phyloP scores from a whole-genome alignment of 2,329 filamentous ascomycete species.

The Exophiala alcalophila region DNA sequence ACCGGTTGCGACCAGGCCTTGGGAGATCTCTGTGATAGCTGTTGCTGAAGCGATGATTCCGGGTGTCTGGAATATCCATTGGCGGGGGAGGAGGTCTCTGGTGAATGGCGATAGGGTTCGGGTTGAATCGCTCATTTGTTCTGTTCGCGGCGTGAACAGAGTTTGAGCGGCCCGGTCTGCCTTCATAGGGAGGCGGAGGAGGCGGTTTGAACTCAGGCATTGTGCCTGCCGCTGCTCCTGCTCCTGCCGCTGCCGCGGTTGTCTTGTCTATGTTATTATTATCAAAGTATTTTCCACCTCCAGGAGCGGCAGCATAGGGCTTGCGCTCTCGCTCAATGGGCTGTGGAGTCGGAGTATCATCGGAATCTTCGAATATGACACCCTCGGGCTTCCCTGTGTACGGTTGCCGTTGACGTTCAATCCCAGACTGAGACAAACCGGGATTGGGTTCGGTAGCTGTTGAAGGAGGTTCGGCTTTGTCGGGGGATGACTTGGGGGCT shows the following conservation, averaged over 20 bases:
- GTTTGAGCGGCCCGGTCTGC: slow-evolving; percentile 16
- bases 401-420: slow-evolving; percentile 33
- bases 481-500: slow-evolving; percentile 27
- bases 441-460: slow-evolving; percentile 11
- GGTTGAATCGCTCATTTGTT: slow-evolving; percentile 8
- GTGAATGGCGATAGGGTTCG: slow-evolving; percentile 25
- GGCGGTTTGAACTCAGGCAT: slow-evolving; percentile 14
- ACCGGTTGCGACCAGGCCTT: slow-evolving; percentile 19
- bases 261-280: slow-evolving; percentile 34
- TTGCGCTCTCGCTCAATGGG: slow-evolving; percentile 65
- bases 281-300: slow-evolving; percentile 57
- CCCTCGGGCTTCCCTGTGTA: slow-evolving; percentile 8
- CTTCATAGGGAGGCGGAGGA: slow-evolving; percentile 10
- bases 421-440: slow-evolving; percentile 36
- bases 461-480: slow-evolving; percentile 8
- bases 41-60: slow-evolving; percentile 21
- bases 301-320: slow-evolving; percentile 60
- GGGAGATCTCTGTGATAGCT: slow-evolving; percentile 24
- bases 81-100: slow-evolving; percentile 23
- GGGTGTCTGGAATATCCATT: slow-evolving; percentile 20
- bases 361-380: slow-evolving; percentile 41
- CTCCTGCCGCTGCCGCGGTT: background rate
- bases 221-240: no score
- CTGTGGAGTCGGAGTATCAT: slow-evolving; percentile 41
- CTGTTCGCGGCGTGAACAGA: slow-evolving; percentile 17